Percentiles rank a stretch among this genome's conserved stretches.
Evolutionary conservation across 768 basidiomycete genomes (phyloP).

Genomic region (Tubosaeta brunneosetosa): DNA sequence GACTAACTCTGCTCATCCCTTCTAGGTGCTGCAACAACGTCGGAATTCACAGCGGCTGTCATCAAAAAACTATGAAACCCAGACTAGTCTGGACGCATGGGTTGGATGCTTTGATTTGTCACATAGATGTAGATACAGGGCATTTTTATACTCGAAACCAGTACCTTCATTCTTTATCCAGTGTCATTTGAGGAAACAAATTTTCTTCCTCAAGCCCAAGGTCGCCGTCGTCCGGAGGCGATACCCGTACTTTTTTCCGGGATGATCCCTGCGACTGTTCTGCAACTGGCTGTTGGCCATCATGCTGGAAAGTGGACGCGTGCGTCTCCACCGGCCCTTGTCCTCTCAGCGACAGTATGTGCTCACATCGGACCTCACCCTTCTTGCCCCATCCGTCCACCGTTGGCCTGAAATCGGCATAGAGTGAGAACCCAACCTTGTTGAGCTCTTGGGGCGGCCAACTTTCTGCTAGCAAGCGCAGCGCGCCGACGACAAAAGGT

Average conservation of each 20-base stretch:
- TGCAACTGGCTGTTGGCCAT: constrained; percentile 3
- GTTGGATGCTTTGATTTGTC: constrained; percentile 6
- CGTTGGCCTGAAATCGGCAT: constrained; percentile 81
- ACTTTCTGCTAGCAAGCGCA: constrained; percentile 62
- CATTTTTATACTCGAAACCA: constrained; percentile 12
- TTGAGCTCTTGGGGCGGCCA: constrained; percentile 59
- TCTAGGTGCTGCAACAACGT: constrained; percentile 81
- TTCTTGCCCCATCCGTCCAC: constrained; percentile 82
- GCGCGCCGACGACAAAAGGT: constrained; percentile 70
- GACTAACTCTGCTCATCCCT: constrained; percentile 7
- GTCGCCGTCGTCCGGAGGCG: constrained; percentile 43
- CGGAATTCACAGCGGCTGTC: constrained; percentile 91
- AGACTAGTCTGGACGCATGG: constrained; percentile 2
- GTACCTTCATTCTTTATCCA: constrained; percentile 14
- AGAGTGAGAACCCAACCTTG: constrained; percentile 67
- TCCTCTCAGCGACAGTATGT: constrained; percentile 57
- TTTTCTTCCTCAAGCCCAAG: background rate
- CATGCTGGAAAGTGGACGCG: background rate
- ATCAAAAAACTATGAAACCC: constrained; percentile 64
- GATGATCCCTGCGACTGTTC: constrained; percentile 22
- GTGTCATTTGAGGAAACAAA: background rate
- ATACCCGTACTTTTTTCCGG: constrained; percentile 38
- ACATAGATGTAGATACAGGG: constrained; percentile 24
- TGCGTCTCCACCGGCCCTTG: constrained; percentile 13
- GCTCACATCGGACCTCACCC: constrained; percentile 66